Percentiles rank a stretch among this genome's conserved stretches.
These are phyloP conservation scores for Vaccinium darrowii DNA, from an alignment of 148 eudicot species.

Conservation along the genomic window DNA sequence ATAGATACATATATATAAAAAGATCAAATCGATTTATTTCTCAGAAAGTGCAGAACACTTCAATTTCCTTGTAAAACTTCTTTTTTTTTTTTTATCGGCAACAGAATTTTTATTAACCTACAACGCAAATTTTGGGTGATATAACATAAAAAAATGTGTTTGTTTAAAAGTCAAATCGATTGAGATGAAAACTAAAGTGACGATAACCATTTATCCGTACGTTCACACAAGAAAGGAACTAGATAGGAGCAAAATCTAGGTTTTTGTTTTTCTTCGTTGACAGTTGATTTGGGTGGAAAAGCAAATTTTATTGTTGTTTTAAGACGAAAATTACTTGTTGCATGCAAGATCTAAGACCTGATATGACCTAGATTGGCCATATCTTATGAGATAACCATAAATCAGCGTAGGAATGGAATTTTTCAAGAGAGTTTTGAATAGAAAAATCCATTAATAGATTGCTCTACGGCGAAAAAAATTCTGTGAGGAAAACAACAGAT, in stretches of 20 bases:
- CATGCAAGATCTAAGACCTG: neutral
- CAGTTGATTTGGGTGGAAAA: neutral
- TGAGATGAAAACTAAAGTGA: neutral
- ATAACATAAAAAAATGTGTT: neutral
- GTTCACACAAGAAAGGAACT: neutral
- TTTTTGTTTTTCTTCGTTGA: neutral
- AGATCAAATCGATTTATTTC: neutral
- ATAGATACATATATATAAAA: neutral
- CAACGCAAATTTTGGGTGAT: neutral
- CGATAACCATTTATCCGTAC: neutral
- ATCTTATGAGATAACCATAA: neutral
- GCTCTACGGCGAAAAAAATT: neutral
- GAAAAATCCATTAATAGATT: neutral
- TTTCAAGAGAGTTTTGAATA: neutral
- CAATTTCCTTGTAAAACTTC: neutral
- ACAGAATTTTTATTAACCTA: neutral
- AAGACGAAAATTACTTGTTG: neutral
- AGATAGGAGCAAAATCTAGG: neutral
- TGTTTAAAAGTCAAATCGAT: neutral
- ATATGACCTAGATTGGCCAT: neutral
- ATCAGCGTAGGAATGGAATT: neutral
- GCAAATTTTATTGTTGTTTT: neutral
- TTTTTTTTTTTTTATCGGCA: too few species aligned
- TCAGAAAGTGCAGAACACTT: neutral
- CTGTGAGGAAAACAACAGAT: neutral